Conservation (phyloP, 306 rosid genomes). For the Quercus robur region DNA sequence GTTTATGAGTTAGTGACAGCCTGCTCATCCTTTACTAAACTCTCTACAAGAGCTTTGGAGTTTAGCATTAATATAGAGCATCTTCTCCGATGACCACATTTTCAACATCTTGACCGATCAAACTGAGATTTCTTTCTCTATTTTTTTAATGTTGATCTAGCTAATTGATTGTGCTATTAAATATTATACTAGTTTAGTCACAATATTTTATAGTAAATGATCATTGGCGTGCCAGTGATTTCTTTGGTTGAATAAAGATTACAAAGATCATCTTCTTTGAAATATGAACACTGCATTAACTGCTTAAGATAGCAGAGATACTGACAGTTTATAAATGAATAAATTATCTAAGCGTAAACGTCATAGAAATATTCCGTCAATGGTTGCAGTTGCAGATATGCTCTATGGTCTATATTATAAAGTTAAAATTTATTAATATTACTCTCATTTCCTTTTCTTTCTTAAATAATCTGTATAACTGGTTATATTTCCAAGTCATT, state of each 20-base stretch:
- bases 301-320: neutral
- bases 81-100: neutral
- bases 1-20: neutral
- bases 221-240: neutral
- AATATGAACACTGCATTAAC: neutral
- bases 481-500: too few species aligned
- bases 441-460: too few species aligned
- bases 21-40: neutral
- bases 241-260: slow-evolving; percentile 2
- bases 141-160: neutral
- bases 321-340: neutral
- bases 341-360: too few species aligned
- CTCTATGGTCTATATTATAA: too few species aligned
- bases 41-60: neutral
- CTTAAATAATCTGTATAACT: too few species aligned
- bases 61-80: neutral
- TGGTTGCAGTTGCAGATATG: too few species aligned
- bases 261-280: neutral
- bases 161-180: too few species aligned
- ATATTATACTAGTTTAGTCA: too few species aligned
- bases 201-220: too few species aligned
- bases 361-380: too few species aligned
- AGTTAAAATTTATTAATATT: too few species aligned
- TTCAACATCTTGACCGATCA: neutral
- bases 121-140: neutral